phyloP scores from a whole-genome alignment of 2,329 filamentous ascomycete genomes.

The Pseudogymnoascus sp. region DNA sequence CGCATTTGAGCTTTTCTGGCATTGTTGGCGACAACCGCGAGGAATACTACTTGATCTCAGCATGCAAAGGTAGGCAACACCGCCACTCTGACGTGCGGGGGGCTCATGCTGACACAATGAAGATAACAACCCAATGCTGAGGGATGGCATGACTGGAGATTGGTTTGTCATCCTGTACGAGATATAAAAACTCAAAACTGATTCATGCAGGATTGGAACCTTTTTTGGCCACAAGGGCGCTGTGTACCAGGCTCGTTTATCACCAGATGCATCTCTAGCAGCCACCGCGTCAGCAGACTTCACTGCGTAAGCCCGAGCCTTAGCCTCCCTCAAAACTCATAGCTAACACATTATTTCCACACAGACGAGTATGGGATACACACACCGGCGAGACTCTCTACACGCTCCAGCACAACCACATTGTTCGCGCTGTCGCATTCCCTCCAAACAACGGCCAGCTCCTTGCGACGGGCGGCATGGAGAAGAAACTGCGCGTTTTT shows the following conservation, averaged over 20 bases:
- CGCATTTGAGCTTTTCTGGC: constrained; percentile 65
- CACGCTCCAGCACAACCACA: constrained; percentile 86
- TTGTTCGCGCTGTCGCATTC: constrained; percentile 89
- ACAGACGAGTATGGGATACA: constrained; percentile 92
- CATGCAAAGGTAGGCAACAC: constrained; percentile 52
- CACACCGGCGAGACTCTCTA: constrained; percentile 84
- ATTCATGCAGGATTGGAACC: constrained; percentile 67
- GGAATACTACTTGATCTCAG: constrained; percentile 67
- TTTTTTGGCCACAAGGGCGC: constrained; percentile 98
- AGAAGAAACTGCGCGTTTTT: constrained; percentile 94
- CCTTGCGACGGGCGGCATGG: constrained; percentile 86
- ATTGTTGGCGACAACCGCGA: constrained; percentile 50
- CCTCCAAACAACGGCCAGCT: constrained; percentile 74
- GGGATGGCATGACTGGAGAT: constrained; percentile 90
- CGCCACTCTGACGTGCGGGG: neutral
- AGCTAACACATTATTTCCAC: neutral
- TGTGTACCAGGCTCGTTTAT: constrained; percentile 91
- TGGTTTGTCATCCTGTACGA: constrained; percentile 49
- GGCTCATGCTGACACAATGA: constrained; percentile 20
- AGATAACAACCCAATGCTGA: constrained; percentile 98
- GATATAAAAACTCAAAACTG: constrained; percentile 6
- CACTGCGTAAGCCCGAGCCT: constrained; percentile 59
- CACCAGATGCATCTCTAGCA: constrained; percentile 77
- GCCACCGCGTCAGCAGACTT: constrained; percentile 96
- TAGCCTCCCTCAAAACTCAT: constrained; percentile 1